phyloP scores from a whole-genome alignment of 768 basidiomycete genomes.

The Naganishia friedmannii region DNA sequence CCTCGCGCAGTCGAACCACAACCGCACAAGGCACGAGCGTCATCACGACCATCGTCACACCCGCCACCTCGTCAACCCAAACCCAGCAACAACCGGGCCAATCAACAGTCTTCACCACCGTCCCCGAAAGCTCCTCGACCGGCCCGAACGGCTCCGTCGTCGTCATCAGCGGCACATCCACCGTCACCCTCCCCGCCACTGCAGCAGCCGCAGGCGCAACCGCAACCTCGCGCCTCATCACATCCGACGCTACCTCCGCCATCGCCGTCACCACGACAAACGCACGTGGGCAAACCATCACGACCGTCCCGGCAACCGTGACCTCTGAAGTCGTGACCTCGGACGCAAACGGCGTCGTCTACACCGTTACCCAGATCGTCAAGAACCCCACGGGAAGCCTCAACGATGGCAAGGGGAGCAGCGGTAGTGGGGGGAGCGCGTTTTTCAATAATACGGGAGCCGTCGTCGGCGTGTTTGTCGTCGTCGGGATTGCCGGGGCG shows the following conservation, averaged over 20 bases:
- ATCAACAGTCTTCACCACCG: neutral
- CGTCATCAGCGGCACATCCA: neutral
- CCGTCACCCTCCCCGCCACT: constrained; percentile 20
- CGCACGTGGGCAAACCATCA: constrained; percentile 36
- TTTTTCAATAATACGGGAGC: constrained; percentile 68
- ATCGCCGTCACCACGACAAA: constrained; percentile 47
- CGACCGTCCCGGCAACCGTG: constrained; percentile 44
- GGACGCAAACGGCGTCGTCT: constrained; percentile 43
- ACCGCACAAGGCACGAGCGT: neutral
- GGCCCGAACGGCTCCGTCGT: neutral
- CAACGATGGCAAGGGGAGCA: constrained; percentile 40
- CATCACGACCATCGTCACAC: constrained; percentile 15
- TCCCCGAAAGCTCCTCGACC: neutral
- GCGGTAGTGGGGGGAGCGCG: constrained; percentile 29
- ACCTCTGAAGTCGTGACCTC: constrained; percentile 43
- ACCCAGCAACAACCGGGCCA: neutral
- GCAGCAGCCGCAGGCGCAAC: neutral
- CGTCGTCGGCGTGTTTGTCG: constrained; percentile 71
- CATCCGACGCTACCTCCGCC: constrained; percentile 38
- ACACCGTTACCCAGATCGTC: constrained; percentile 50
- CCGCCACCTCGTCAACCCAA: too few relatives aligned
- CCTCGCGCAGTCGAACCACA: neutral
- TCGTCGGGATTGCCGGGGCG: constrained; percentile 66
- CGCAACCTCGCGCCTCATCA: neutral
- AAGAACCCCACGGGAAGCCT: constrained; percentile 47